Base-by-base conservation (phyloP, 768 basidiomycete species). In the Pulveroboletus frians region DNA sequence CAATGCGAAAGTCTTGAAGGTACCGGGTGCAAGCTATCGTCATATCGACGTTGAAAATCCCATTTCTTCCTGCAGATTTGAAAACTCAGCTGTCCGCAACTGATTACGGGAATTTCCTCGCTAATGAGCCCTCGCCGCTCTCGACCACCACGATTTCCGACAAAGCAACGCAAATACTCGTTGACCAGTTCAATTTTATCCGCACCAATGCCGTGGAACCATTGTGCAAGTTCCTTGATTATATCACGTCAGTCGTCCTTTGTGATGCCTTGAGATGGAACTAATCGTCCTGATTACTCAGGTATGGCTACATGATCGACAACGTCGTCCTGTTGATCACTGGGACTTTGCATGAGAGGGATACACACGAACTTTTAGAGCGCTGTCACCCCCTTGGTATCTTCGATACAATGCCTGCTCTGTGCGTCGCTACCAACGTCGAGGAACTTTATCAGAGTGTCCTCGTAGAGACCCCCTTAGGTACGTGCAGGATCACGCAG, bases 281-380 rank as follows among this genome's bases (percentile, higher is more conserved):
- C 43, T 56, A 44, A 55, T 50, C 39, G 29, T 17, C 38, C 32
- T 37, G 26, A 23, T 45, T 39, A 49, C 35, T 46, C 68, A 96
- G 93, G 39, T 96, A 96, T 67, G 92, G 84, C 27, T 99, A 98
- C 72, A 99, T 99, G 96, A 98, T 99, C 64, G 96, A 99, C 80
- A 99, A 99, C 67, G 89, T 99, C 61, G 85, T 99, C 51, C 78
- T 99, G 46, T 78, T 99, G 62, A 99, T 98, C 54, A 94, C 96
- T 14, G 96, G 96, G 18, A 98, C 95, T 1, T 72, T 99, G 30
- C 94, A 98, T 62, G 94, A 97, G 69, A 79, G 96, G 50, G 95
- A 98, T 67, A 97, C 95, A 3, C 92, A 96, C 57, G 96, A 99
- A 65, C 81, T 99, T 4, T 73, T 99, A 32, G 92, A 94, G 59